These are phyloP conservation scores for Didymella pomorum DNA, from an alignment of 2,329 filamentous ascomycete species.

Conservation along the genomic window DNA sequence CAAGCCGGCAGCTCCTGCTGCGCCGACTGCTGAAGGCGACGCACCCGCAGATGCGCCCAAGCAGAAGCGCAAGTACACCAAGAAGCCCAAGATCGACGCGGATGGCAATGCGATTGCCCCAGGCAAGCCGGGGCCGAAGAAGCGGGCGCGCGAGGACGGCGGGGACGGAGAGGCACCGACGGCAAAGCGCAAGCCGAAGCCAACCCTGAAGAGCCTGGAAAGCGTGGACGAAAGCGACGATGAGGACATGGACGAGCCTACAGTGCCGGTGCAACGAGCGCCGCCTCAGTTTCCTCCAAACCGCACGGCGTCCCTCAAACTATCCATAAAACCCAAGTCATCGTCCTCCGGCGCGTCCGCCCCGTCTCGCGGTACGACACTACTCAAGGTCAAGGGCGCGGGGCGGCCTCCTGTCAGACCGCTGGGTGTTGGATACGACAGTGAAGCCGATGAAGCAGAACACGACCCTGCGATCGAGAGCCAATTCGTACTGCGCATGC, in stretches of 20 bases:
- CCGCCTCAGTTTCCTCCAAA: conserved; percentile 18
- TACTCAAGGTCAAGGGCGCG: conserved; percentile 47
- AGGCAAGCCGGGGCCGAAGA: conserved; percentile 42
- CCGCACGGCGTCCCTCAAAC: conserved; percentile 42
- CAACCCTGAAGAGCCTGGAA: conserved; percentile 44
- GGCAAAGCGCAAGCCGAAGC: conserved; percentile 48
- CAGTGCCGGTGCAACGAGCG: conserved; percentile 11
- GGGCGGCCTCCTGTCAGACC: conserved; percentile 58
- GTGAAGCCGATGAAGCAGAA: conserved; percentile 91
- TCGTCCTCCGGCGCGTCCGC: conserved; percentile 20
- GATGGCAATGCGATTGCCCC: conserved; percentile 35
- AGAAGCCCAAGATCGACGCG: conserved; percentile 50
- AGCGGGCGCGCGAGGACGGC: conserved; percentile 49
- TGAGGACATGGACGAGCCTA: conserved; percentile 34
- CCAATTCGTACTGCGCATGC: conserved; percentile 88
- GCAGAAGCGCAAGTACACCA: conserved; percentile 54
- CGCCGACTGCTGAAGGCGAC: conserved; percentile 34
- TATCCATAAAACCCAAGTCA: conserved; percentile 45
- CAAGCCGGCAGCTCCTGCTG: conserved; percentile 32
- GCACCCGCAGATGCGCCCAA: conserved; percentile 48
- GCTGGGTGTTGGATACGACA: conserved; percentile 92
- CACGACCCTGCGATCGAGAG: conserved; percentile 87
- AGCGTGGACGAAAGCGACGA: conserved; percentile 36
- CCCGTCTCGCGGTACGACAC: conserved; percentile 30
- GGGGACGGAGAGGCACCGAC: conserved; percentile 39